Base-by-base conservation (phyloP, 2,329 filamentous ascomycete species). In the Tolypocladium tundrense region DNA sequence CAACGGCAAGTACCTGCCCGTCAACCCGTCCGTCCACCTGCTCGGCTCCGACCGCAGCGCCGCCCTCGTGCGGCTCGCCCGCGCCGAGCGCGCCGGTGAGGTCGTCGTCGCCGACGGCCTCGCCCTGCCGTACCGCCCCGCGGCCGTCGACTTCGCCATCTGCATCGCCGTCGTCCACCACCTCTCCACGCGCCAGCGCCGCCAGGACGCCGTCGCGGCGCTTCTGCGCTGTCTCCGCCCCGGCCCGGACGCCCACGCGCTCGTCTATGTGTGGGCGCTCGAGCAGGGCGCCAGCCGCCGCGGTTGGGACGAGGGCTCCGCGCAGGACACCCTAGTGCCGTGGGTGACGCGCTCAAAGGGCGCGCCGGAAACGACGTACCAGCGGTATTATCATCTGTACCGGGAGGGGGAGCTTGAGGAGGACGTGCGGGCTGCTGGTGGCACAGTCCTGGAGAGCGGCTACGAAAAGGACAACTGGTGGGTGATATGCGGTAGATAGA, bases 401-500 rank as follows among this genome's bases (percentile, higher is more conserved):
- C 81, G 84, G 57, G 82, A 90, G 69, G 90, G 90, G 19, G 94
- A 99, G 75, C 77, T 99, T 59, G 91, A 97, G 69, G 80, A 84
- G 50, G 89, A 97, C 69, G 82, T 96, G 58, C 70, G 72, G 55
- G 79, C 81, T 19, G 92, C 88, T 24, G 91, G 91, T 21, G 94
- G 92, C 9, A 75, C 73, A 54, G 84, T 97, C 16, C 66, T 94
- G 31, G 86, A 90, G 63, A 85, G 84, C 60, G 94, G 94, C 40
- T 99, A 97, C 73, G 94, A 99, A 70, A 92, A 87, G 76, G 94
- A 97, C 70, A 99, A 99, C 75, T 97, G 94, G 94, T 99, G 93
- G 93, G 91, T 86, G 57, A 86, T 96, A 69, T 75, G 72, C 63
- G 70, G 66, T 56, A 66, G 66, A 55, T 50, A 54, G 52, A 14